phyloP scores from a whole-genome alignment of 208 protist species.

The Acanthamoeba healyi region DNA sequence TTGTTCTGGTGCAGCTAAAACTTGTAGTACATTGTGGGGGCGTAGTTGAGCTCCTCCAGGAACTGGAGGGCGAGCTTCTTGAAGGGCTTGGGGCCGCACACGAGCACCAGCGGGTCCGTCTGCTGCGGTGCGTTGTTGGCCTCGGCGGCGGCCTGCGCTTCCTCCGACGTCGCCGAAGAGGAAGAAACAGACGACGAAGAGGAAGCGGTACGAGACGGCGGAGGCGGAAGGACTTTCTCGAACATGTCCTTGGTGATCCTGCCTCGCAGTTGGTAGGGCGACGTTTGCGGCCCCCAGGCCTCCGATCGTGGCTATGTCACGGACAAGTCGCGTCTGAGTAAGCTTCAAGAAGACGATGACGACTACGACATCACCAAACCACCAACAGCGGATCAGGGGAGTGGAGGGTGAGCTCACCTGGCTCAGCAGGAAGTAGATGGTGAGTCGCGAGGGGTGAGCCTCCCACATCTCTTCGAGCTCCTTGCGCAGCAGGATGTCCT shows the following conservation, averaged over 20 bases:
- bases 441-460: slow-evolving; percentile 10
- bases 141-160: not conserved
- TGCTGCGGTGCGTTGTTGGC: not conserved
- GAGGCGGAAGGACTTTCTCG: not conserved
- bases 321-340: not conserved
- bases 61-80: slow-evolving; percentile 63
- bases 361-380: not conserved
- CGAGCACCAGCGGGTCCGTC: slow-evolving; percentile 14
- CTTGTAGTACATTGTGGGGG: slow-evolving; percentile 18
- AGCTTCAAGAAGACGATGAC: not conserved
- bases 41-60: slow-evolving; percentile 19
- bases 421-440: slow-evolving; percentile 35
- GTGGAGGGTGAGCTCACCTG: not conserved
- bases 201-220: not conserved
- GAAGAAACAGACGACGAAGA: too few relatives aligned
- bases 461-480: slow-evolving; percentile 28
- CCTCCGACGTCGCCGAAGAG: too few relatives aligned
- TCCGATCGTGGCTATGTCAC: not conserved
- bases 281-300: slow-evolving; percentile 24
- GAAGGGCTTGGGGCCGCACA: slow-evolving; percentile 59
- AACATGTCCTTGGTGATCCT: slow-evolving; percentile 31
- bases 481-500: slow-evolving; percentile 58
- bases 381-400: too few relatives aligned
- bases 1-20: not conserved
- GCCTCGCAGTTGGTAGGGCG: slow-evolving; percentile 35